Percentiles rank a stretch among this genome's conserved stretches.
These are phyloP conservation scores for Pyrenochaeta sp. DNA, from an alignment of 2,329 filamentous ascomycete genomes.

Conservation along the genomic window DNA sequence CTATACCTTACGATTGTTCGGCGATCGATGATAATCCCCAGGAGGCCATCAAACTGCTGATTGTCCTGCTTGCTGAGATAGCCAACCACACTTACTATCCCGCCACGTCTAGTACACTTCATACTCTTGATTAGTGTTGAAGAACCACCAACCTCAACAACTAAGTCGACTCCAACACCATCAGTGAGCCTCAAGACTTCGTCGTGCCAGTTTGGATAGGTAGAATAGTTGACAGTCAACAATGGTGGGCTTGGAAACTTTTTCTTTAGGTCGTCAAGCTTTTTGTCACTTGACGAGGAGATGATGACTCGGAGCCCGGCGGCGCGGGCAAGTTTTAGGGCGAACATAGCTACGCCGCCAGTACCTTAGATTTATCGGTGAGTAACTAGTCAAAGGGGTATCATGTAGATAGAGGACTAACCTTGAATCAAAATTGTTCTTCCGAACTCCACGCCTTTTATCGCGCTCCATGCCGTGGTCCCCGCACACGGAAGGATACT, in stretches of 20 bases:
- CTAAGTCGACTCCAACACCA: constrained; percentile 52
- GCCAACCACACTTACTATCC: constrained; percentile 22
- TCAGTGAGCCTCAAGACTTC: constrained; percentile 58
- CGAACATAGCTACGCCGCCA: constrained; percentile 49
- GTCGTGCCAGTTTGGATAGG: constrained; percentile 63
- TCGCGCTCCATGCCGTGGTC: constrained; percentile 27
- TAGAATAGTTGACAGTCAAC: constrained; percentile 65
- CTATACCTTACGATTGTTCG: constrained; percentile 25
- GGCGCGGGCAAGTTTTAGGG: constrained; percentile 22
- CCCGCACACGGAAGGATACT: constrained; percentile 26
- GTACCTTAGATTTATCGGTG: constrained; percentile 26
- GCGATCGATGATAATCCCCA: constrained; percentile 9
- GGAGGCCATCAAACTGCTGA: constrained; percentile 4
- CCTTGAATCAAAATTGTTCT: constrained; percentile 9
- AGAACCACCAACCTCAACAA: constrained; percentile 49
- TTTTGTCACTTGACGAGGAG: not conserved
- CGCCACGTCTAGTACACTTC: constrained; percentile 12
- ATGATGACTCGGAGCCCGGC: constrained; percentile 56
- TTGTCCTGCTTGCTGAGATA: constrained; percentile 14
- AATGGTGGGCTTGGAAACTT: not conserved
- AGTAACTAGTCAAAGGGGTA: not conserved
- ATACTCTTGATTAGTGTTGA: constrained; percentile 10
- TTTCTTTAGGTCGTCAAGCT: not conserved
- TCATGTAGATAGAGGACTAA: not conserved
- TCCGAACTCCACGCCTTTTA: constrained; percentile 12